phyloP scores from a whole-genome alignment of 768 basidiomycete species.

The Lactarius vividus region DNA sequence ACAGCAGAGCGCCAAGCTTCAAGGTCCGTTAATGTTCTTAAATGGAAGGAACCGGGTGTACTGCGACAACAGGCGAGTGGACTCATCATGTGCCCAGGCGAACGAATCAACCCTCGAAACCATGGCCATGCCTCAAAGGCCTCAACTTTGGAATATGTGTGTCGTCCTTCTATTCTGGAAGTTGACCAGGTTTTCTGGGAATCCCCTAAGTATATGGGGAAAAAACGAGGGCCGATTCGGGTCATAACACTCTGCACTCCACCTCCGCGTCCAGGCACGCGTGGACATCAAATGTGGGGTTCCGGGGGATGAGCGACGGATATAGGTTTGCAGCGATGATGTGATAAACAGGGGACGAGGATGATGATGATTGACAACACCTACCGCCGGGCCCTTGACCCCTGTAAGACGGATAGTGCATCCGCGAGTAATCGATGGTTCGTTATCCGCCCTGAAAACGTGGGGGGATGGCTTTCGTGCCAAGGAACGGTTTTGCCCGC shows the following conservation, averaged over 20 bases:
- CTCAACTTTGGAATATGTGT: background rate
- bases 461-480: background rate
- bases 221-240: background rate
- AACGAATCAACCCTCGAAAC: background rate
- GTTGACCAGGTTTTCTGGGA: background rate
- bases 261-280: background rate
- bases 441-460: background rate
- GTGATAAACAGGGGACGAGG: background rate
- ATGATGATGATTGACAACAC: background rate
- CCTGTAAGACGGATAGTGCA: background rate
- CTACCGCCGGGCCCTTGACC: background rate
- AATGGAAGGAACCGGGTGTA: background rate
- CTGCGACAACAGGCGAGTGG: background rate
- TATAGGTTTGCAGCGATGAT: background rate
- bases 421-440: background rate
- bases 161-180: background rate
- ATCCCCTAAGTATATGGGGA: background rate
- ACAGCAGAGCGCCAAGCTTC: slow-evolving; percentile 8
- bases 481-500: background rate
- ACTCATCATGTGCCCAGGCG: background rate
- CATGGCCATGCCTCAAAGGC: background rate
- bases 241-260: background rate
- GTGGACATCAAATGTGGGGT: background rate
- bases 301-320: background rate
- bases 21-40: background rate